Conservation (phyloP, 306 rosid species). For the Purshia tridentata region DNA sequence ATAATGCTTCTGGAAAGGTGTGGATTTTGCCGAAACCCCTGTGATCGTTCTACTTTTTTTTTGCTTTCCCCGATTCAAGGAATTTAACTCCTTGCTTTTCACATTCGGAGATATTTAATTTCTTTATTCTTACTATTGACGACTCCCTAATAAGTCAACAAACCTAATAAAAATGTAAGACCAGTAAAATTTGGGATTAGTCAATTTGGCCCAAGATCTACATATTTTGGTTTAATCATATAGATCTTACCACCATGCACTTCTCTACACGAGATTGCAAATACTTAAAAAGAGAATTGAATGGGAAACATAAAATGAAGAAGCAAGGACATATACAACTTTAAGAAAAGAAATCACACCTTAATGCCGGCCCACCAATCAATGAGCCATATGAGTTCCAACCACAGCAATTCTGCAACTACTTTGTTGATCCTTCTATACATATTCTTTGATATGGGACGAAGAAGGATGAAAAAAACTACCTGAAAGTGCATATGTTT, state of each 20-base stretch:
- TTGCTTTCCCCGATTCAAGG: too few species aligned
- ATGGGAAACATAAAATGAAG: too few species aligned
- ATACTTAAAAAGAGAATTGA: background rate
- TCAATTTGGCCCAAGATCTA: background rate
- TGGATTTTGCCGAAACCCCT: background rate
- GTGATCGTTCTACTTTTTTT: too few species aligned
- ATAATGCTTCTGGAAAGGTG: background rate
- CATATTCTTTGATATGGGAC: conserved; percentile 59
- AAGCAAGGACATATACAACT: background rate
- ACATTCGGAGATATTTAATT: background rate
- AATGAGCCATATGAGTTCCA: conserved; percentile 77
- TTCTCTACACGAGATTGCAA: background rate
- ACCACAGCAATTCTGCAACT: conserved; percentile 74
- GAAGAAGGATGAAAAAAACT: conserved; percentile 53
- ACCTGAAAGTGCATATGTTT: conserved; percentile 42
- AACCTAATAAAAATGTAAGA: background rate
- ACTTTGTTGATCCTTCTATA: conserved; percentile 67
- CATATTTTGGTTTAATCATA: background rate
- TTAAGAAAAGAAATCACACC: conserved; percentile 40
- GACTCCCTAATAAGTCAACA: background rate
- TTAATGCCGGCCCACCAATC: conserved; percentile 92
- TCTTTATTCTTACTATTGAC: too few species aligned
- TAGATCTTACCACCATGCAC: background rate
- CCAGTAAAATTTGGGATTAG: background rate
- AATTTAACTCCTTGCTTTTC: background rate